A percentile compares a stretch with the other conserved stretches of the same genome.
Conservation (phyloP, 805 yeast genomes). For the Ogataea salicorniae region DNA sequence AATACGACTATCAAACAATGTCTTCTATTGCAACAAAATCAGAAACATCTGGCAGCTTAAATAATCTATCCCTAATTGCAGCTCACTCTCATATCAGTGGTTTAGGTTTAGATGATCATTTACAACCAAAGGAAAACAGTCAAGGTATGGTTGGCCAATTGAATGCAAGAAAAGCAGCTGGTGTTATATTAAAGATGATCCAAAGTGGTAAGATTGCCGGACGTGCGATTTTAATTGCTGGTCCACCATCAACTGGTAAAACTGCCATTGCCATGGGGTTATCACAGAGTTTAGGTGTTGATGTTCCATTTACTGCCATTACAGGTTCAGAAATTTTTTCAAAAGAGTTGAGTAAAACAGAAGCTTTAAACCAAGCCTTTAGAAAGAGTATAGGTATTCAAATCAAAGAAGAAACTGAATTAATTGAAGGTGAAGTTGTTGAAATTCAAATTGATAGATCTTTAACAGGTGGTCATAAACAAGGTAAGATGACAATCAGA, state of each 20-base stretch:
- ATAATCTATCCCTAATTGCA: slow-evolving; percentile 41
- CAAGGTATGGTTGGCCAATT: slow-evolving; percentile 85
- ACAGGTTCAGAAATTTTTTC: slow-evolving; percentile 92
- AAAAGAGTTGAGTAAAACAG: slow-evolving; percentile 97
- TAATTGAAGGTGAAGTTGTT: slow-evolving; percentile 96
- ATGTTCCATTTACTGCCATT: slow-evolving; percentile 96
- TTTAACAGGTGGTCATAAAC: slow-evolving; percentile 73
- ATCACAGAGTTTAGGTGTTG: slow-evolving; percentile 93
- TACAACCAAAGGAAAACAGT: slow-evolving; percentile 75
- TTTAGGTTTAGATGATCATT: slow-evolving; percentile 86
- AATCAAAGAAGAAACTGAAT: slow-evolving; percentile 95
- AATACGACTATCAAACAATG: neutral
- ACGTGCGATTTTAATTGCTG: slow-evolving; percentile 91
- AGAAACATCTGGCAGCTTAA: slow-evolving; percentile 8
- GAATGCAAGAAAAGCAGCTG: slow-evolving; percentile 85
- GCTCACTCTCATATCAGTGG: slow-evolving; percentile 98
- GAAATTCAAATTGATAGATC: slow-evolving; percentile 96
- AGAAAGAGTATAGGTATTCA: slow-evolving; percentile 94
- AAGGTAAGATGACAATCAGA: slow-evolving; percentile 86
- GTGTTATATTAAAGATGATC: slow-evolving; percentile 88
- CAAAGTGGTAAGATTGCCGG: slow-evolving; percentile 92
- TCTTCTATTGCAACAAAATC: slow-evolving; percentile 21
- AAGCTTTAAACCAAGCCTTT: slow-evolving; percentile 92
- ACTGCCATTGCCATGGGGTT: slow-evolving; percentile 95
- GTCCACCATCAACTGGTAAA: slow-evolving; percentile 98